Conservation (phyloP, 164 flowering plant genomes). For the Annona cherimola region DNA sequence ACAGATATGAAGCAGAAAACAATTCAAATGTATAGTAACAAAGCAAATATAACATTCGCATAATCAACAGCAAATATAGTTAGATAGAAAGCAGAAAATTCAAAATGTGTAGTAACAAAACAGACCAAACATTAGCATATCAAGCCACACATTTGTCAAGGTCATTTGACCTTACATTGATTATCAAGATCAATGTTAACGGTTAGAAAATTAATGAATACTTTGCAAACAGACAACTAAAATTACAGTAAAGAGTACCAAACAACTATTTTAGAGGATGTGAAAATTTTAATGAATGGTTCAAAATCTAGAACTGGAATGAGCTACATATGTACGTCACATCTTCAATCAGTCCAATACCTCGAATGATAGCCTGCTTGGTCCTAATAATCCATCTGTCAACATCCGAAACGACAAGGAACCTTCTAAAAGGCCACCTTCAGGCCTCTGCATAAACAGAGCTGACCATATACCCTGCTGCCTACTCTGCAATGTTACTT, state of each 20-base stretch:
- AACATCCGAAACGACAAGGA: background rate
- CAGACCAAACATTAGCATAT: no score
- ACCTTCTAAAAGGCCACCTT: slow-evolving; percentile 2
- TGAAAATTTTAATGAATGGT: background rate
- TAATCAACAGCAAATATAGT: no score
- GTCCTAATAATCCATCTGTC: background rate
- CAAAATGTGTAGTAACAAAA: no score
- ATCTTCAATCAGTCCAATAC: background rate
- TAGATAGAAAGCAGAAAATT: no score
- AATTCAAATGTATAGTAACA: no score
- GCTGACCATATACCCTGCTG: background rate
- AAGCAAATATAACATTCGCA: no score
- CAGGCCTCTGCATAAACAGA: background rate
- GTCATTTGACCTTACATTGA: background rate
- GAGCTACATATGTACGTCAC: background rate
- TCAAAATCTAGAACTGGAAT: background rate
- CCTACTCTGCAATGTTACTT: background rate
- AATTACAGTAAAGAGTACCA: background rate
- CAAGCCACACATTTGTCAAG: no score
- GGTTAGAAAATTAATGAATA: background rate
- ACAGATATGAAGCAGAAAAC: no score
- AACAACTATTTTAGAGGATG: background rate
- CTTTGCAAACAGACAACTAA: background rate
- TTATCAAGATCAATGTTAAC: background rate
- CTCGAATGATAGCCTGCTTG: slow-evolving; percentile 3